phyloP scores from a whole-genome alignment of 257 asterid species.

The Fraxinus americana region DNA sequence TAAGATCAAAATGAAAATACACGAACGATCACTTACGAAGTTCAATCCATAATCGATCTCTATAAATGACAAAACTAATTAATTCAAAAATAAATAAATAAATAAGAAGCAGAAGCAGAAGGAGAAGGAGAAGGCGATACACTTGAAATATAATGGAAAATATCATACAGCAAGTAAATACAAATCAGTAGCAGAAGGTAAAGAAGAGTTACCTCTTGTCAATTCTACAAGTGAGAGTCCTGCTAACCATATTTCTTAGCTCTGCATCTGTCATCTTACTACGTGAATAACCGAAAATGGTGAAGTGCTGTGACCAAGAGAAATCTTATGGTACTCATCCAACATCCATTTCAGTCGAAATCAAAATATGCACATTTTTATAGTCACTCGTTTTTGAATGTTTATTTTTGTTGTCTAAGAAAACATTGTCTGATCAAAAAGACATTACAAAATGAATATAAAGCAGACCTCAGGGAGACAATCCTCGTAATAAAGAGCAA shows the following conservation, averaged over 20 bases:
- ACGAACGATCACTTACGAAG: constrained; percentile 1
- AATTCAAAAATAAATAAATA: background rate
- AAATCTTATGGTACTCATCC: background rate
- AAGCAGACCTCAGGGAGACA: constrained; percentile 86
- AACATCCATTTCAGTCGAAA: constrained; percentile 13
- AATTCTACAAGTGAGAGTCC: constrained; percentile 92
- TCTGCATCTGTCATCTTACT: constrained; percentile 97
- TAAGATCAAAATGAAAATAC: constrained; percentile 30
- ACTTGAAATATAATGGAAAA: background rate
- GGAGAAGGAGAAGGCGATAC: background rate
- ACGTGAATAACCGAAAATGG: constrained; percentile 91
- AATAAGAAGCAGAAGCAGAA: background rate
- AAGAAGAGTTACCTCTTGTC: constrained; percentile 68
- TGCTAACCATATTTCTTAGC: constrained; percentile 85
- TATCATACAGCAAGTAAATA: background rate
- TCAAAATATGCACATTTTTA: background rate
- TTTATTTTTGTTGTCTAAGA: background rate
- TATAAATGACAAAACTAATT: background rate
- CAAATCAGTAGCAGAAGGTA: constrained; percentile 1
- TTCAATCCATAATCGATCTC: background rate
- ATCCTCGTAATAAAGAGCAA: constrained; percentile 93
- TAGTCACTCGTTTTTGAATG: background rate
- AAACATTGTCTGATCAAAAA: background rate
- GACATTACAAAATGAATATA: background rate
- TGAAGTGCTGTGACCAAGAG: constrained; percentile 69